Base-by-base conservation (phyloP, 2,329 filamentous ascomycete genomes). In the Xylaria sp. region DNA sequence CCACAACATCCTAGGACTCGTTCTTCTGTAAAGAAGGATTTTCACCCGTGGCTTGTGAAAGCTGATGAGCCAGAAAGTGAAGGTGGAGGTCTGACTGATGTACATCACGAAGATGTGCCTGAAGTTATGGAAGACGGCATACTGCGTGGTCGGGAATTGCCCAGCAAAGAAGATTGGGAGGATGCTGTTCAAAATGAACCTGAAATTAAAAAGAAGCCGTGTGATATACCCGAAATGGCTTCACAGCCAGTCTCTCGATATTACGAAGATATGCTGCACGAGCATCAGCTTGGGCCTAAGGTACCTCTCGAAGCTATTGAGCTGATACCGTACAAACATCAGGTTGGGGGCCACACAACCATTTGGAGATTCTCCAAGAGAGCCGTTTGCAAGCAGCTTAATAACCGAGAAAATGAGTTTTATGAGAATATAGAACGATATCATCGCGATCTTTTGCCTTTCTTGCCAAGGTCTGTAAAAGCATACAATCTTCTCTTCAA, bases 341-440 rank as follows among this genome's bases (percentile, higher is more conserved):
- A 99, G 81, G 96, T 99, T 64, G 96, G 96, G 67, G 96, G 96
- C 0, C 96, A 99, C 79, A 98, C 94, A 6, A 98, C 95, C 0
- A 88, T 99, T 42, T 99, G 97, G 87, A 91, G 95, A 50, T 98
- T 99, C 78, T 98, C 96, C 19, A 90, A 93, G 73, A 89, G 94
- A 75, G 96, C 96, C 64, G 94, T 99, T 11, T 99, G 96, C 85
- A 99, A 99, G 81, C 94, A 98, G 81, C 87, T 99, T 77, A 99
- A 97, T 80, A 99, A 97, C 79, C 89, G 95, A 76, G 96, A 99
- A 79, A 99, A 99, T 80, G 93, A 97, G 81, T 99, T 99, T 78
- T 99, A 99, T 80, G 96, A 99, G 81, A 96, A 91, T 63, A 93
- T 98, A 75, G 96, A 99, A 83, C 90, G 89, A 76, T 89, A 93